A percentile compares a stretch with the other conserved stretches of the same genome.
phyloP scores from a whole-genome alignment of 257 asterid genomes.

The Solanum tarijense region DNA sequence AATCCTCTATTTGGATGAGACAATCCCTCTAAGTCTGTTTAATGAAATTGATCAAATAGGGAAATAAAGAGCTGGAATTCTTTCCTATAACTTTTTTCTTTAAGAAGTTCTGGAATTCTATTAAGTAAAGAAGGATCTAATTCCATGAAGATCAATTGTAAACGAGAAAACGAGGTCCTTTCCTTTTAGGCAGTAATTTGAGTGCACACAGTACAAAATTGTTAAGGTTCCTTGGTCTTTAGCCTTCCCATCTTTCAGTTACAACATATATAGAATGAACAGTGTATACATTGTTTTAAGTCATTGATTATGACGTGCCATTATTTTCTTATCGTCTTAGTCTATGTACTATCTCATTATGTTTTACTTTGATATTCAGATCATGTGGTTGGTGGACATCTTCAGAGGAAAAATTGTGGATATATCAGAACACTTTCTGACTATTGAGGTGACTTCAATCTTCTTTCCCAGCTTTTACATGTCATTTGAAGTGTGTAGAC shows the following conservation, averaged over 20 bases:
- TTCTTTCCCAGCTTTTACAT: conserved; percentile 4
- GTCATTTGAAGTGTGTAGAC: conserved; percentile 6
- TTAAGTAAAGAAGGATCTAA: background rate
- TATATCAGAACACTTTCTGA: conserved; percentile 62
- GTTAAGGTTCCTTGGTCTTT: background rate
- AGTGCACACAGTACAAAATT: background rate
- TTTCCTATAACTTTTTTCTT: background rate
- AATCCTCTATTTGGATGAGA: background rate
- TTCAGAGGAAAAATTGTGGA: conserved; percentile 80
- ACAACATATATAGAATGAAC: background rate
- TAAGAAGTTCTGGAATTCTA: background rate
- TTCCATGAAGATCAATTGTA: background rate
- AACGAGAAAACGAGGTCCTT: background rate
- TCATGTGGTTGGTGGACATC: conserved; percentile 68
- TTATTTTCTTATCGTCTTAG: background rate
- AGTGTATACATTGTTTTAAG: background rate
- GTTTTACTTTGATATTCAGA: conserved; percentile 32
- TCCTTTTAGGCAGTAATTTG: background rate
- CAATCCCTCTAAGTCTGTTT: background rate
- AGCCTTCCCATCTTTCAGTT: background rate
- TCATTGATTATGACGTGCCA: background rate
- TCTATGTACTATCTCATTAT: background rate
- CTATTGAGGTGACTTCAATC: conserved; percentile 49
- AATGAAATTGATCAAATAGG: background rate
- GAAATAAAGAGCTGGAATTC: background rate